Evolutionary conservation across 2,329 filamentous ascomycete species (phyloP), one percentile per base, ranked within the genome.

Genomic region (Aspergillus japonicus): DNA sequence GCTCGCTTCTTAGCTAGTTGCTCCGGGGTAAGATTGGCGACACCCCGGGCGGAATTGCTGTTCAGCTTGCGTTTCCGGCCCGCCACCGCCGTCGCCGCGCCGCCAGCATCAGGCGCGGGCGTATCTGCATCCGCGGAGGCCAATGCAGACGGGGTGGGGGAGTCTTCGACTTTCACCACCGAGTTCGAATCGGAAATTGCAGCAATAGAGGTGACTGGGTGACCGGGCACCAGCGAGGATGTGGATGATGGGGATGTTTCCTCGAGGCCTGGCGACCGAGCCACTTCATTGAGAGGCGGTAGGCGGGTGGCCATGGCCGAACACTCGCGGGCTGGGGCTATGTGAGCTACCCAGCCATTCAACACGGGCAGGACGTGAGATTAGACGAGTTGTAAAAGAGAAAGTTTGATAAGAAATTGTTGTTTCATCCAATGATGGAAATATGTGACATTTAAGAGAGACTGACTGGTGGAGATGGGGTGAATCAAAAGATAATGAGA

Each of bases 1-100:
- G 91, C 91, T 64, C 93, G 85, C 81, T 96, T 97, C 75, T 92
- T 90, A 31, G 89, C 91, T 60, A 96, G 85, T 77, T 96, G 93
- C 62, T 93, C 90, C 5, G 92, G 90, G 11, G 91, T 96, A 72
- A 96, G 83, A 70, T 90, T 94, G 64, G 92, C 91, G 58, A 96
- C 92, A 64, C 90, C 92, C 66, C 92, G 86, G 60, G 89, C 80
- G 50, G 76, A 75, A 24, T 73, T 65, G 59, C 68, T 75, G 47
- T 73, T 71, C 57, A 77, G 64, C 66, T 80, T 81, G 68, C 78
- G 76, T 66, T 78, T 78, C 58, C 75, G 71, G 53, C 74, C 74
- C 24, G 71, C 69, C 33, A 67, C 68, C 5, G 65, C 62, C 21
- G 60, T 58, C 16, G 66, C 50, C 26, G 62, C 63, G 31, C 64